Conservation (phyloP, 179 eudicot species). For the Actinidia polygama region DNA sequence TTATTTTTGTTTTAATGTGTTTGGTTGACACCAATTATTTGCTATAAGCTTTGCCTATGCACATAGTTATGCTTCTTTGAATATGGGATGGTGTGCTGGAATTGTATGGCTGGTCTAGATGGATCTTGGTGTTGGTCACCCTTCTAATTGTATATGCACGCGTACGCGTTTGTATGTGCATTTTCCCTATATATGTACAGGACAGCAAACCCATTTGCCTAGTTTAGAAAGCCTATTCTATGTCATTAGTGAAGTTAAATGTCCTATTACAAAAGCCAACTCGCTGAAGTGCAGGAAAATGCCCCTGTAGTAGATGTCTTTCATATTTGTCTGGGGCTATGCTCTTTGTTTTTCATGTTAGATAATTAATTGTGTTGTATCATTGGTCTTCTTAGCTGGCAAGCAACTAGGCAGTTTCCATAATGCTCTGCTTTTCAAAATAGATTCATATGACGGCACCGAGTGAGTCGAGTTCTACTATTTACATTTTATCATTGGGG, state of each 20-base stretch:
- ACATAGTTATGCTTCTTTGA: not conserved
- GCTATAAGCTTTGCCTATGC: too few species aligned
- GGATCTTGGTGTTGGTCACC: not conserved
- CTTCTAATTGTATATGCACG: not conserved
- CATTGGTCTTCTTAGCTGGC: not conserved
- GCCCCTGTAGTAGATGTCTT: not conserved
- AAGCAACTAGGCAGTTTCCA: not conserved
- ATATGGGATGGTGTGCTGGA: not conserved
- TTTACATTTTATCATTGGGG: not conserved
- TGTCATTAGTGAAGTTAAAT: not conserved
- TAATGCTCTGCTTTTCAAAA: not conserved
- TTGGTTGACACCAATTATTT: too few species aligned
- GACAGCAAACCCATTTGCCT: not conserved
- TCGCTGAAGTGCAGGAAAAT: not conserved
- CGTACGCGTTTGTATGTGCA: not conserved
- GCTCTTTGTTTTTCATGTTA: not conserved
- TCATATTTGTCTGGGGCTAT: not conserved
- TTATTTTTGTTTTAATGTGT: too few species aligned
- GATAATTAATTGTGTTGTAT: not conserved
- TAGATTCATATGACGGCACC: not conserved
- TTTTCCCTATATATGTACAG: not conserved
- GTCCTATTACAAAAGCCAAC: not conserved
- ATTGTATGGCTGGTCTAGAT: not conserved
- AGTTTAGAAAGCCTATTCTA: not conserved
- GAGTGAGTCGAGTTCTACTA: not conserved